Conservation (phyloP, 140 eudicot genomes). For the Flaveria floridana region DNA sequence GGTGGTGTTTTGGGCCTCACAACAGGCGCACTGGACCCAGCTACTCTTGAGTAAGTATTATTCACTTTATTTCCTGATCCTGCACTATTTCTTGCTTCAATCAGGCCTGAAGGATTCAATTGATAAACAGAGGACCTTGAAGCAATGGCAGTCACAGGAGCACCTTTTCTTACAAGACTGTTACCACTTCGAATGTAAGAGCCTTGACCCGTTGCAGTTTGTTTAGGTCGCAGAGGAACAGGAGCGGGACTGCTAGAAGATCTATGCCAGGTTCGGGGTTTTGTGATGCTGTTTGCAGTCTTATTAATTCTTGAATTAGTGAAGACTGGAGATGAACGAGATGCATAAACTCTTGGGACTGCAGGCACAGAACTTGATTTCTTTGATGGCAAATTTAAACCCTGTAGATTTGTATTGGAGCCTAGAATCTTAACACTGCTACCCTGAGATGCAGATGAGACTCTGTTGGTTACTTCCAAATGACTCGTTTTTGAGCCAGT, state of each 20-base stretch:
- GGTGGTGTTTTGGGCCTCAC: slow-evolving; percentile 61
- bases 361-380: slow-evolving; percentile 44
- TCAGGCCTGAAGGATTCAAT: slow-evolving; percentile 34
- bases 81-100: slow-evolving; percentile 35
- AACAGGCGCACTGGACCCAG: slow-evolving; percentile 34
- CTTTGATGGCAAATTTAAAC: slow-evolving; percentile 35
- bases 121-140: slow-evolving; percentile 40
- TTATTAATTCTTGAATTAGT: slow-evolving; percentile 38
- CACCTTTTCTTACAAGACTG: slow-evolving; percentile 68
- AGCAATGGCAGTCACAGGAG: slow-evolving; percentile 40
- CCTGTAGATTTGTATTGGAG: slow-evolving; percentile 32
- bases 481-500: slow-evolving; percentile 31
- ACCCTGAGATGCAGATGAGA: slow-evolving; percentile 39
- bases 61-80: slow-evolving; percentile 31
- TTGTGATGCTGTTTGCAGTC: slow-evolving; percentile 41
- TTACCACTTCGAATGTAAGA: slow-evolving; percentile 85
- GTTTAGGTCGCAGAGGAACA: slow-evolving; percentile 42
- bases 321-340: slow-evolving; percentile 33
- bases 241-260: slow-evolving; percentile 39
- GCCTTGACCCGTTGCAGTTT: slow-evolving; percentile 31
- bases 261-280: slow-evolving; percentile 84
- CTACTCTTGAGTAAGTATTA: slow-evolving; percentile 28
- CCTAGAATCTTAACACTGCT: slow-evolving; percentile 24
- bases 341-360: slow-evolving; percentile 42
- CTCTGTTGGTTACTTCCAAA: slow-evolving; percentile 26